Evolutionary conservation across 2,329 filamentous ascomycete genomes (phyloP), one percentile per base, ranked within the genome.

Genomic region (Botryotinia globosa): DNA sequence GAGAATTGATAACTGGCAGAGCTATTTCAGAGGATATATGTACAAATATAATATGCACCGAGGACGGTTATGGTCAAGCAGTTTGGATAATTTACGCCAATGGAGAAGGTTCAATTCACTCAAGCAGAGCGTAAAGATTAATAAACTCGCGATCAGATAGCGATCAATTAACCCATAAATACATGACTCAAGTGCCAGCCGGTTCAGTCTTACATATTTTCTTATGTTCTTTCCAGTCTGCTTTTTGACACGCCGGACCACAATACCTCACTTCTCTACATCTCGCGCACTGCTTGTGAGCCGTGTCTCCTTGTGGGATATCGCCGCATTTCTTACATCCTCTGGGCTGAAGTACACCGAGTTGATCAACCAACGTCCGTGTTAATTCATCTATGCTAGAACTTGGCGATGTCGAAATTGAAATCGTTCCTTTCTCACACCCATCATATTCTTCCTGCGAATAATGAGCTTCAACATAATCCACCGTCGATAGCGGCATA

Each of bases 201-300:
- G 5, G 20, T 9, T 1, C 10, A 8, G 5, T 20, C 18, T 72
- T 73, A 61, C 68, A 70, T 1, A 39, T 3, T n/a, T 39, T 70
- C 44, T 42, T 63, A 39, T 70, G 58, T 3, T 45, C 32, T 29
- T 70, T 63, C 68, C 68, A 70, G 20, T 70, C 68, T 9, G 16
- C 32, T n/a, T 22, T 63, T 4, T 70, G 44, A 70, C 68, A 70
- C 5, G 1, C 25, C 10, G 32, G 16, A 16, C 59, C 37, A 63
- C 44, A 70, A 29, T 44, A 70, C 6, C 32, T 63, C 12, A 63
- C 44, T 18, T 2, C n/a, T 0, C 34, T 22, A 44, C 68, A 70
- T 9, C 56, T 63, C 22, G 16, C 6, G 32, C 58, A 70, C 1
- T 22, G 18, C 44, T 70, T 70, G 1, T 48, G 29, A 25, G 29